A percentile compares a stretch with the other conserved stretches of the same genome.
These are phyloP conservation scores for Dimocarpus longan DNA, from an alignment of 345 rosid species.

Conservation along the genomic window DNA sequence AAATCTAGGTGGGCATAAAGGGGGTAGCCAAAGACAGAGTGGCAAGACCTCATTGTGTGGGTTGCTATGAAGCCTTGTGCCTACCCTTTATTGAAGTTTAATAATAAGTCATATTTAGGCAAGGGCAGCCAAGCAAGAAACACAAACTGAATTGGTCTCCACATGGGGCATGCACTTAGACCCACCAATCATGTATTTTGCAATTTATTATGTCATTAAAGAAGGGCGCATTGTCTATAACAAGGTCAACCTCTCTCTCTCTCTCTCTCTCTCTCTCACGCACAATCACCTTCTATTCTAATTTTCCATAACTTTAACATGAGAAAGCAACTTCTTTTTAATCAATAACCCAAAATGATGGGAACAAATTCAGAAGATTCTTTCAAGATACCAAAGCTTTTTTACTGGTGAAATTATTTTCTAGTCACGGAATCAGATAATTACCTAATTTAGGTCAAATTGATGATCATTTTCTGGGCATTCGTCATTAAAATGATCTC, in stretches of 20 bases:
- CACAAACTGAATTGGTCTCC: conserved; percentile 47
- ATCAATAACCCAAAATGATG: conserved; percentile 15
- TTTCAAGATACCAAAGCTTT: conserved; percentile 26
- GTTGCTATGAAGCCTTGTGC: too few relatives aligned
- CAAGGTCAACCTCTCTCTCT: conserved; percentile 24
- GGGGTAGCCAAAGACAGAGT: neutral
- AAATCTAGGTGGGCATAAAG: neutral
- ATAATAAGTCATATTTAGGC: neutral
- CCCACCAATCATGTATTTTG: conserved; percentile 38
- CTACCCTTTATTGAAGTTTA: too few relatives aligned
- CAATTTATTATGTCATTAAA: conserved; percentile 21
- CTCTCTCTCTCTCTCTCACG: neutral
- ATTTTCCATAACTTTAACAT: conserved; percentile 1
- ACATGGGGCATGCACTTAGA: conserved; percentile 36
- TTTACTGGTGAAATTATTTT: neutral
- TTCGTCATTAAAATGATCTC: neutral
- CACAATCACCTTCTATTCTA: neutral
- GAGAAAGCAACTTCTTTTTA: neutral
- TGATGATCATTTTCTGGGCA: neutral
- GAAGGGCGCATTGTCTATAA: conserved; percentile 22
- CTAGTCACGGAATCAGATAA: conserved; percentile 13
- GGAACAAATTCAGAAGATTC: conserved; percentile 35
- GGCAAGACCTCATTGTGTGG: neutral
- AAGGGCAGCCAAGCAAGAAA: conserved; percentile 26
- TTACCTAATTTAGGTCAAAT: neutral